phyloP scores from a whole-genome alignment of 352 stramenopile species.

The Pythium folliculosum region DNA sequence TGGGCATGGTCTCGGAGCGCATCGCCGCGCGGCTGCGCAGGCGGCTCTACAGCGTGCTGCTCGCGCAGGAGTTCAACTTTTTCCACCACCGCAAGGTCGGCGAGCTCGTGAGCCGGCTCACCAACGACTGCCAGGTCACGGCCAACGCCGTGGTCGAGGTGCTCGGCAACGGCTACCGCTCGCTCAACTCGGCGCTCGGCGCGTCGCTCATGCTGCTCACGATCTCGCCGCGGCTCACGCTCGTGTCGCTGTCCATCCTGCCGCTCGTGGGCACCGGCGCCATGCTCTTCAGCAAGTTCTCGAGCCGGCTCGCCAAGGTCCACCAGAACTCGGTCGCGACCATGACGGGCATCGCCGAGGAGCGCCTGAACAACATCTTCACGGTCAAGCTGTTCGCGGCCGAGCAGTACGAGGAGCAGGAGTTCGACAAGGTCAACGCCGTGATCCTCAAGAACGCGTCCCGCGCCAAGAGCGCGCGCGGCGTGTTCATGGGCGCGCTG shows the following conservation, averaged over 20 bases:
- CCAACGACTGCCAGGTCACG: conserved; percentile 87
- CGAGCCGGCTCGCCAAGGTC: conserved; percentile 70
- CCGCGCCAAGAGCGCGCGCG: conserved; percentile 75
- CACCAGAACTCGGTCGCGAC: conserved; percentile 77
- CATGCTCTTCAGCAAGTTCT: conserved; percentile 86
- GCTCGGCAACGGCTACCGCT: conserved; percentile 85
- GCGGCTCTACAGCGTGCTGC: conserved; percentile 70
- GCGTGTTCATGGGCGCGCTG: conserved; percentile 89
- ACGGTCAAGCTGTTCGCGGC: conserved; percentile 90
- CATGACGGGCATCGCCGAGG: conserved; percentile 84
- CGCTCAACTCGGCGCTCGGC: conserved; percentile 87
- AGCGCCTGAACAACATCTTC: conserved; percentile 87
- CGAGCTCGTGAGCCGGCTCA: conserved; percentile 85
- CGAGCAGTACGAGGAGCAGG: conserved; percentile 63
- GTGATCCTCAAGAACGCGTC: conserved; percentile 67
- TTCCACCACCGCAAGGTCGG: conserved; percentile 83
- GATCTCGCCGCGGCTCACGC: conserved; percentile 88
- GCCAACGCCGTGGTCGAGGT: conserved; percentile 88
- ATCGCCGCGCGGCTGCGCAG: conserved; percentile 81
- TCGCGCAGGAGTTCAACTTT: conserved; percentile 85
- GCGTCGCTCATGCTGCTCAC: conserved; percentile 88
- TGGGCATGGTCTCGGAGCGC: conserved; percentile 86
- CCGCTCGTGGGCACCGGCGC: conserved; percentile 73
- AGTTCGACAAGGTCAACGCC: conserved; percentile 72
- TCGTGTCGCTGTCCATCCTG: conserved; percentile 86